A percentile compares a stretch with the other conserved stretches of the same genome.
These are phyloP conservation scores for Polymyxa betae DNA, from an alignment of 208 protist genomes.

Conservation along the genomic window DNA sequence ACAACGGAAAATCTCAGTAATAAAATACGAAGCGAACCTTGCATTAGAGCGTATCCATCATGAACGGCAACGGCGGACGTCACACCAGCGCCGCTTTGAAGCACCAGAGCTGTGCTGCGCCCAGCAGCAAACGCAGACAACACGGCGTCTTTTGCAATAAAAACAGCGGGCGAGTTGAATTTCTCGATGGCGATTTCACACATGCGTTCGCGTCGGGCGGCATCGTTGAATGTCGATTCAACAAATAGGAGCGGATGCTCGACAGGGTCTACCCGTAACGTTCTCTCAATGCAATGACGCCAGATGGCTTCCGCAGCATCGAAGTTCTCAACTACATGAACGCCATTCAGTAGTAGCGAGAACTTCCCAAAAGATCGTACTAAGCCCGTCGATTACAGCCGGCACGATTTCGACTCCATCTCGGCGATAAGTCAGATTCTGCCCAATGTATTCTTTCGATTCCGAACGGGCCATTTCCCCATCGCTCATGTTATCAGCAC, in stretches of 20 bases:
- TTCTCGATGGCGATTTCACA: conserved; percentile 85
- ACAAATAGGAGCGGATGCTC: conserved; percentile 52
- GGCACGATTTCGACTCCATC: conserved; percentile 23
- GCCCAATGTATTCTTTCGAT: conserved; percentile 45
- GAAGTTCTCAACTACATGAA: conserved; percentile 24
- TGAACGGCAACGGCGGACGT: conserved; percentile 66
- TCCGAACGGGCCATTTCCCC: background rate
- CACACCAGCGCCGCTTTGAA: conserved; percentile 94
- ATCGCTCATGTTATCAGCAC: background rate
- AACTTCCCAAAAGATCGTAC: background rate
- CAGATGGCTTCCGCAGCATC: conserved; percentile 48
- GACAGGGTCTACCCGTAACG: conserved; percentile 21
- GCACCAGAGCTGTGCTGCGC: conserved; percentile 83
- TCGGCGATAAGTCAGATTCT: background rate
- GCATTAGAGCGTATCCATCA: conserved; percentile 2
- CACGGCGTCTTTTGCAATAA: conserved; percentile 86
- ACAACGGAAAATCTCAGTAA: background rate
- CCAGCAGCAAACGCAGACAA: conserved; percentile 89
- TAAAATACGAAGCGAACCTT: background rate
- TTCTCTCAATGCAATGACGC: background rate
- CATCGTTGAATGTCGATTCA: conserved; percentile 43
- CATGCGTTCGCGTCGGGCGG: conserved; percentile 83
- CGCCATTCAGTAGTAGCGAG: background rate
- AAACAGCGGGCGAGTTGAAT: conserved; percentile 78
- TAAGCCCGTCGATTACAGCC: background rate